Evolutionary conservation across 164 flowering plant genomes (phyloP), one percentile per base, ranked within the genome.

Genomic region (Aristolochia contorta): DNA sequence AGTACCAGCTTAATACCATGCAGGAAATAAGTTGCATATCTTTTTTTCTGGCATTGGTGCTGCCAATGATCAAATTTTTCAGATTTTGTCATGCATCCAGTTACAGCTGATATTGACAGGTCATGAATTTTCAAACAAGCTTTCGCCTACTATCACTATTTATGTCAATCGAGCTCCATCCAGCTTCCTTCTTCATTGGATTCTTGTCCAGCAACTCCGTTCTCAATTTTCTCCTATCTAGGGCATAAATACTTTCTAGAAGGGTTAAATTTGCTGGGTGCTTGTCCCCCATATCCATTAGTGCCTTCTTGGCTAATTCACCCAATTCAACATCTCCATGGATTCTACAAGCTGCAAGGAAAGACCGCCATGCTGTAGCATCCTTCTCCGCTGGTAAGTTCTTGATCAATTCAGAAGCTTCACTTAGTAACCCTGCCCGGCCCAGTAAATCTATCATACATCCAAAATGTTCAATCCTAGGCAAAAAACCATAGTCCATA

Each of bases 401-500:
- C 45, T 66, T 66, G 43, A 81, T 72, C 14, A 81, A 65, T 14
- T 72, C 66, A 63, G 67, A 54, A 47, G 81, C 83, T 57, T 81
- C 85, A 58, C 70, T 70, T 41, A 81, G 59, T 71, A 77, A 57
- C 24, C 83, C 85, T 19, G 77, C 81, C 51, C 80, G 75, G 32
- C 83, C 82, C 19, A 79, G 32, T 45, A 81, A 78, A 67, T 78
- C 85, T 19, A 81, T 57, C 58, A 81, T 59, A 62, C 84, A 76
- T 24, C 80, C 81, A 65, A 77, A 81, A 32, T 81, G 85, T 59
- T 77, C 79, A 47, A 75, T 66, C 54, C 57, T 64, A 2, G 85
- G 82, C 20, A 22, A 49, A 30, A 74, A 57, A 6, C 73, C 66
- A 53, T 71, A 70, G 37, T 46, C 63, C 15, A 45, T 22, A 48